Conservation (phyloP, 2,329 filamentous ascomycete species). For the Sporothrix curviconia region DNA sequence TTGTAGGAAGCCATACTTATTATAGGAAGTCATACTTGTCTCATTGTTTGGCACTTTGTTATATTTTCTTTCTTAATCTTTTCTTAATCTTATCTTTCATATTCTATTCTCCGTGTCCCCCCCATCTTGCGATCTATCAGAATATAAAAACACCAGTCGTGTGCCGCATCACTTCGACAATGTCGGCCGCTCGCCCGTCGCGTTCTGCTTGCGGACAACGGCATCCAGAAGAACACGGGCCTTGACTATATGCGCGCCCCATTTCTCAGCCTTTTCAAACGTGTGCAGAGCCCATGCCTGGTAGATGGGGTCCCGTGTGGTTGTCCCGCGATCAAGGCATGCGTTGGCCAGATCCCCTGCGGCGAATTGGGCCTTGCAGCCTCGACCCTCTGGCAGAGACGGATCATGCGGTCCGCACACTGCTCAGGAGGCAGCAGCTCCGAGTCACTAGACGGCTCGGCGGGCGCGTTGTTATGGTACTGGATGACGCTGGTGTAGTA, state of each 20-base stretch:
- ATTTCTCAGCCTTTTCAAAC: slow-evolving; percentile 5
- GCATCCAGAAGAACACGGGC: slow-evolving; percentile 6
- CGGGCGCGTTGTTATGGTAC: not conserved
- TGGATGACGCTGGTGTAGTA: slow-evolving; percentile 12
- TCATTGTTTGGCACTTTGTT: no score
- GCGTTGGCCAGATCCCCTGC: slow-evolving; percentile 13
- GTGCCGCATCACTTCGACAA: slow-evolving; percentile 10
- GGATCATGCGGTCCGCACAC: slow-evolving; percentile 11
- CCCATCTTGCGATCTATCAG: not conserved
- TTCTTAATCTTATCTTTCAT: no score
- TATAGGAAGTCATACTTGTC: no score
- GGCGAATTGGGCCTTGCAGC: slow-evolving; percentile 6
- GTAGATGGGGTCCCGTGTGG: slow-evolving; percentile 12
- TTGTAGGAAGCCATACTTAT: no score
- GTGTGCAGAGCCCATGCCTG: slow-evolving; percentile 9
- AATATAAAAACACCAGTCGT: slow-evolving; percentile 11
- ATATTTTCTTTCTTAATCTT: no score
- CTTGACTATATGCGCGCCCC: slow-evolving; percentile 7
- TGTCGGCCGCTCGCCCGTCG: slow-evolving; percentile 1
- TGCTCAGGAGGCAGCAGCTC: not conserved
- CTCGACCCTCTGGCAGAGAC: slow-evolving; percentile 9
- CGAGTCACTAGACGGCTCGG: not conserved
- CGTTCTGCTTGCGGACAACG: slow-evolving; percentile 4
- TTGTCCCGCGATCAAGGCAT: slow-evolving; percentile 4
- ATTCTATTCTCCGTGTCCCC: no score